These are phyloP conservation scores for Tripterygium wilfordii DNA, from an alignment of 177 flowering plant species.

Conservation along the genomic window DNA sequence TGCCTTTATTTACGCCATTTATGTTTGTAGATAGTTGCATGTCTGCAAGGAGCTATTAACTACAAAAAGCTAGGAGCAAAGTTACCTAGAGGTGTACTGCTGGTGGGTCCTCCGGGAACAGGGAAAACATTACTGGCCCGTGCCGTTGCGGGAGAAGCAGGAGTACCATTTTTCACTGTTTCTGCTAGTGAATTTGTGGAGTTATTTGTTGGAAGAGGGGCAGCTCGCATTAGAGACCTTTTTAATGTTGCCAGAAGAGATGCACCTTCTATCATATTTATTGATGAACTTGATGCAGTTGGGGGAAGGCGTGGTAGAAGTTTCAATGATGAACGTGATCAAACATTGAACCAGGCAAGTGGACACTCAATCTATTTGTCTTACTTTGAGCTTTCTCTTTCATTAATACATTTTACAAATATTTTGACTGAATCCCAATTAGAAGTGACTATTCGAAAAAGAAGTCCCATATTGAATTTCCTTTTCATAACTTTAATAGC, in stretches of 20 bases:
- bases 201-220: constrained; percentile 98
- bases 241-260: constrained; percentile 74
- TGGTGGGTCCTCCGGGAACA: constrained; percentile 96
- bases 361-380: background rate
- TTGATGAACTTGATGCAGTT: constrained; percentile 98
- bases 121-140: constrained; percentile 97
- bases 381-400: background rate
- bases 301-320: constrained; percentile 98
- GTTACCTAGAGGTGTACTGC: constrained; percentile 87
- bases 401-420: background rate
- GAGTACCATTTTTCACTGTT: constrained; percentile 91
- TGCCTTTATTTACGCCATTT: constrained; percentile 7
- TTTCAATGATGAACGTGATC: constrained; percentile 97
- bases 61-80: constrained; percentile 88
- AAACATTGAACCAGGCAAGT: constrained; percentile 84
- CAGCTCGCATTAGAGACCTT: constrained; percentile 95
- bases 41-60: constrained; percentile 81
- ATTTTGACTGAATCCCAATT: no score
- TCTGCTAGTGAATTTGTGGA: constrained; percentile 99
- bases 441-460: no score
- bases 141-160: constrained; percentile 99
- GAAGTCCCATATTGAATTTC: background rate
- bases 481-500: no score
- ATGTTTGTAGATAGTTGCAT: constrained; percentile 62
- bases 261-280: constrained; percentile 92